Base-by-base conservation (phyloP, 78 protist species). In the Speleostelium caveatum region DNA sequence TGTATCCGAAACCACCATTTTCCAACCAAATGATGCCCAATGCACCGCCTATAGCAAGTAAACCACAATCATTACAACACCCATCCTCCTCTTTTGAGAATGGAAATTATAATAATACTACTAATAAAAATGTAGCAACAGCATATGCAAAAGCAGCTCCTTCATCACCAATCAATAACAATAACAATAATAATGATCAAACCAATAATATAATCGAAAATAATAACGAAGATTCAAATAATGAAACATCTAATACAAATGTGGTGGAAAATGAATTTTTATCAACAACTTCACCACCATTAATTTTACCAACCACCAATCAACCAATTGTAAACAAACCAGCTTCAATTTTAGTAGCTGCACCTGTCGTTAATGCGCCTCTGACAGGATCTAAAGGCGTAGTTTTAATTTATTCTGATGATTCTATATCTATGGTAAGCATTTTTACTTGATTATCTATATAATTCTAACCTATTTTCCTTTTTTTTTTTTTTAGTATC, bases 381-480 rank as follows among this genome's bases (percentile, higher is more conserved):
- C 17, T n/a, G 1, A 16, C 7, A 4, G n/a, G n/a, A n/a, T n/a
- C n/a, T n/a, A 65, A 58, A 30, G 92, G 68, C 35, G 59, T 75
- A 30, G 45, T 65, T 39, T 39, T 86, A 51, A 62, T 86, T 19
- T 86, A 86, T n/a, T 35, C 28, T 12, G 92, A 86, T 21, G 92
- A 86, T 38, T 14, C 24, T 19, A 42, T 59, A 14, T 86, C 92
- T 66, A 86, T 86, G 92, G 92, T 86, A 86, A 45, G 92, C 55
- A 63, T 26, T 12, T n/a, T 14, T 74, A n/a, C n/a, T 51, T 6
- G 6, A 30, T 56, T 32, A 55, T 56, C 21, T 22, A 59, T 17
- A 36, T 14, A 68, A 24, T 16, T 19, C 14, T 5, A 68, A 68
- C 2, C 12, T 32, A 45, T 16, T 17, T 49, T 12, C 55, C 12